Evolutionary conservation across 2,329 filamentous ascomycete species (phyloP).

Genomic region (Claviceps digitariae): DNA sequence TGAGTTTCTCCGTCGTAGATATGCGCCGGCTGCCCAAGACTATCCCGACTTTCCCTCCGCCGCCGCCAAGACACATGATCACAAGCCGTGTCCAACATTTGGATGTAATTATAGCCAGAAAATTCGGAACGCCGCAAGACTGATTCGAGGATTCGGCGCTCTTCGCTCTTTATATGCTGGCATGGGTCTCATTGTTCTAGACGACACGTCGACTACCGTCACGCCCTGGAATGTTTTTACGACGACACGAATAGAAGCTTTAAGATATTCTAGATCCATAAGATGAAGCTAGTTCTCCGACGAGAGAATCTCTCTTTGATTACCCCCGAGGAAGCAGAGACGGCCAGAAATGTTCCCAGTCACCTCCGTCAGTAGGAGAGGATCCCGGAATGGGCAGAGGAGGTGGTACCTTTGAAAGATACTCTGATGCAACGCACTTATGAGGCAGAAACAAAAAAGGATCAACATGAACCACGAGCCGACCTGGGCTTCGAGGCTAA

Average conservation of each 20-base stretch:
- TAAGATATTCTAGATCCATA: background rate
- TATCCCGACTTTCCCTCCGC: background rate
- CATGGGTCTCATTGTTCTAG: background rate
- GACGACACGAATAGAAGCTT: background rate
- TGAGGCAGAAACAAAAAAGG: background rate
- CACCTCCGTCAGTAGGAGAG: background rate
- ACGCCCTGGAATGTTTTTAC: background rate
- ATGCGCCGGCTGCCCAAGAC: background rate
- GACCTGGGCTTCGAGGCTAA: background rate
- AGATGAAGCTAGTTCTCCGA: background rate
- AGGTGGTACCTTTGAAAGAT: background rate
- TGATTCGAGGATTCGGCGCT: background rate
- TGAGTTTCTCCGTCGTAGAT: background rate
- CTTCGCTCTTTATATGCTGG: background rate
- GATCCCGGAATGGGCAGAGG: background rate
- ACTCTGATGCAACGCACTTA: background rate
- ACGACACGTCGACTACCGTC: background rate
- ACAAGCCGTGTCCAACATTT: background rate
- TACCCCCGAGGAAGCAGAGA: background rate
- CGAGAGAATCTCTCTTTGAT: background rate
- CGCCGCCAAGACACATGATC: background rate
- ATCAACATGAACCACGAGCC: background rate
- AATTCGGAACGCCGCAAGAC: background rate
- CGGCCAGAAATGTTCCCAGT: background rate
- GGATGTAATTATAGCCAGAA: background rate